These are phyloP conservation scores for Sarcodon aspratus DNA, from an alignment of 768 basidiomycete species.

Conservation along the genomic window DNA sequence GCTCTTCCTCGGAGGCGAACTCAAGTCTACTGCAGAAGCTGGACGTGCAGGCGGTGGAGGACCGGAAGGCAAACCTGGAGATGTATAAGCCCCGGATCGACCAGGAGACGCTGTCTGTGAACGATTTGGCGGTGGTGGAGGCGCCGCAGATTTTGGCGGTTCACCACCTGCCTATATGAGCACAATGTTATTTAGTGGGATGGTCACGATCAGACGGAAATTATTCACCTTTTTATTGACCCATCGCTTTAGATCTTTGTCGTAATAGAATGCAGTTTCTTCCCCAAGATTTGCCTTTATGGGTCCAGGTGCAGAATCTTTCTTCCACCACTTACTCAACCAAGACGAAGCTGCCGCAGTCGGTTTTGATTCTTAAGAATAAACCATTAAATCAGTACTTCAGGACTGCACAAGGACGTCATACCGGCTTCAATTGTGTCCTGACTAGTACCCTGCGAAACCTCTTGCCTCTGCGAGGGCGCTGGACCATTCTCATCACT, in stretches of 20 bases:
- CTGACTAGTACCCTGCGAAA: conserved; percentile 7
- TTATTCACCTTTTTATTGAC: conserved; percentile 77
- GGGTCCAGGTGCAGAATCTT: conserved; percentile 54
- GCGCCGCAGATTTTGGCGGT: conserved; percentile 41
- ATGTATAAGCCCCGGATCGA: conserved; percentile 27
- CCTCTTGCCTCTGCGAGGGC: conserved; percentile 8
- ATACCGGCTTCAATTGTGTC: conserved; percentile 21
- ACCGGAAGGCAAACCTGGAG: conserved; percentile 19
- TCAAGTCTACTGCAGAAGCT: conserved; percentile 54
- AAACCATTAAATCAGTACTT: neutral
- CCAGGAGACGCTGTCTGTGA: conserved; percentile 82
- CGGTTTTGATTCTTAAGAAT: conserved; percentile 3
- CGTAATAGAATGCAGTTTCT: conserved; percentile 83
- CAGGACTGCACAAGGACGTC: conserved; percentile 4
- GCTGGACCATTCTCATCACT: conserved; percentile 3
- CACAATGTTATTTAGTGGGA: neutral
- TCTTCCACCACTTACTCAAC: conserved; percentile 77
- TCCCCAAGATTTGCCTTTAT: conserved; percentile 91
- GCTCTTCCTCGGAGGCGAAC: conserved; percentile 38
- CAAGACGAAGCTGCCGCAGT: conserved; percentile 40
- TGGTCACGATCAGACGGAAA: neutral
- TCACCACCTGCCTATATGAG: conserved; percentile 40
- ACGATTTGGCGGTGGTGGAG: conserved; percentile 65
- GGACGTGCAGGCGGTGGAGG: conserved; percentile 39
- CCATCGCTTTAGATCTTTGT: conserved; percentile 93